Evolutionary conservation across 1,284 basidiomycete species (phyloP).

Genomic region (Exsudoporus floridanus): DNA sequence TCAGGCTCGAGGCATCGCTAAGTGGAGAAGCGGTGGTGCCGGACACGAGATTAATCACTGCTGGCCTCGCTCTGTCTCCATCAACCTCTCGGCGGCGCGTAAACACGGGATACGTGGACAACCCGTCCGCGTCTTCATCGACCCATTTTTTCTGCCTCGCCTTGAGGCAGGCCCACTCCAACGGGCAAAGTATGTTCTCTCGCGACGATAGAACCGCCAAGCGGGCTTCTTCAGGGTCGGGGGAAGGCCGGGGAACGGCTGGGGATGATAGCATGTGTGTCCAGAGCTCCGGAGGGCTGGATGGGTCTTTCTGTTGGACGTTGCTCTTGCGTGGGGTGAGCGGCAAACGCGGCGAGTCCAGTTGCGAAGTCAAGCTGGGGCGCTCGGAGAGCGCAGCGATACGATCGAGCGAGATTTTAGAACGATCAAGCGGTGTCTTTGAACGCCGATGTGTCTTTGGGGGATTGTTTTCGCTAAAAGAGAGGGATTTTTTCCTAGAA

Average conservation of each 20-base stretch:
- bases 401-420: constrained; percentile 41
- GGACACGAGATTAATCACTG: constrained; percentile 24
- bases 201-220: constrained; percentile 32
- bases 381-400: constrained; percentile 43
- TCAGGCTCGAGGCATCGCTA: background rate
- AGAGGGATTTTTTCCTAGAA: constrained; percentile 22
- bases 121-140: constrained; percentile 29
- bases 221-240: constrained; percentile 33
- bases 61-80: constrained; percentile 26
- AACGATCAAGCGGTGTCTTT: constrained; percentile 23
- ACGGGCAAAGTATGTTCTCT: constrained; percentile 37
- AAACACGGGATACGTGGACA: background rate
- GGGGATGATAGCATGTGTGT: constrained; percentile 47
- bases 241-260: constrained; percentile 36
- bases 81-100: constrained; percentile 17
- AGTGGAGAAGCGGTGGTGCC: constrained; percentile 1
- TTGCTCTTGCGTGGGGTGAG: constrained; percentile 34
- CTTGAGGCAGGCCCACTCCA: constrained; percentile 50
- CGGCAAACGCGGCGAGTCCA: constrained; percentile 23
- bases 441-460: constrained; percentile 8
- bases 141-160: constrained; percentile 38
- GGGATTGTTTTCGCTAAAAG: constrained; percentile 25
- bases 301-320: background rate
- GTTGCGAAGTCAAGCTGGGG: constrained; percentile 22
- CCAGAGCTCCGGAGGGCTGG: constrained; percentile 36